Base-by-base conservation (phyloP, 768 basidiomycete species). In the Chalciporus pseudorubinellus region DNA sequence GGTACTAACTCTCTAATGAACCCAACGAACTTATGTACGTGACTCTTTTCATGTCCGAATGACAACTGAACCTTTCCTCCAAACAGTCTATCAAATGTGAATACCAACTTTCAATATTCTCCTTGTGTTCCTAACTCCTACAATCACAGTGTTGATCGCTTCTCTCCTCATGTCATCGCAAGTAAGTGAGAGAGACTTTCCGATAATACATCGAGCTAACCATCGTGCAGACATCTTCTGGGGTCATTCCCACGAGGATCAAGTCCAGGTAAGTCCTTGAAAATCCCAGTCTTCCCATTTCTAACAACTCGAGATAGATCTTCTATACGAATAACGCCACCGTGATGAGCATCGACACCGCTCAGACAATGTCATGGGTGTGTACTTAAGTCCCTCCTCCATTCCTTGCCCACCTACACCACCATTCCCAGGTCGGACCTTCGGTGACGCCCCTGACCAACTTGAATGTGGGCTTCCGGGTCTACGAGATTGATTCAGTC, bases 241-340 rank as follows among this genome's bases (percentile, higher is more conserved):
- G 62, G 88, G 88, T 6, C 89, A 90, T 59, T 80, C 83, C 0
- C 87, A 89, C 50, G 84, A 89, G 63, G 87, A 89, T 65, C 78
- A 87, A 67, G 57, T 87, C 36, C 82, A 78, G 26, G 85, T 85
- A 52, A 22, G 74, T 49, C 26, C 19, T 43, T 48, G n/a, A 10
- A 28, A 39, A 21, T n/a, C 20, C 19, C 3, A 18, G 7, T 26
- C 24, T 16, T 39, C 12, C 20, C 19, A 19, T 45, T 16, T 41
- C 46, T 29, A 31, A 44, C 31, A 50, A 39, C 31, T 8, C 14
- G 22, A 46, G 40, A 26, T 45, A 87, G 84, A 83, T 89, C 34
- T 89, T 78, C 64, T 89, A 89, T 59, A 64, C 79, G 14, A 87
- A 88, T 63, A 89, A 89, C 61, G 87, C 71, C 26, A 89, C 87